Evolutionary conservation across 495 filamentous ascomycete species (phyloP).

Genomic region (Hapsidospora chrysogenum): DNA sequence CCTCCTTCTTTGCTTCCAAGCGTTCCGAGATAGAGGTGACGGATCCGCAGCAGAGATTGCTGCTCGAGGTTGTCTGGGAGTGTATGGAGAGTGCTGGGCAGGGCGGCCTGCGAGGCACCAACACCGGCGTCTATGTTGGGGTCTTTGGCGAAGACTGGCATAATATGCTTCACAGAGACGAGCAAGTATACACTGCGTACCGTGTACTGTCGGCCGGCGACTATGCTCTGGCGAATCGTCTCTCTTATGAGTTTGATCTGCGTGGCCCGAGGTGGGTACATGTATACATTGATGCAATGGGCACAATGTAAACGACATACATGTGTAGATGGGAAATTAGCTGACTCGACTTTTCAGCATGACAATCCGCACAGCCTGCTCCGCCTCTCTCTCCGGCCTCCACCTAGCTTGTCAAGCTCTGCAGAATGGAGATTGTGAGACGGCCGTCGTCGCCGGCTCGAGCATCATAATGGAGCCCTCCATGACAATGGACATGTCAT

Average conservation of each 20-base stretch:
- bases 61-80: slow-evolving; percentile 33
- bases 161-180: slow-evolving; percentile 18
- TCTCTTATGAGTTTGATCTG: slow-evolving; percentile 19
- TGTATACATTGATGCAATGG: slow-evolving; percentile 6
- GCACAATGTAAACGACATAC: slow-evolving; percentile 7
- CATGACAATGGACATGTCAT: slow-evolving; percentile 12
- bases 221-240: slow-evolving; percentile 16
- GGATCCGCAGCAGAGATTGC: slow-evolving; percentile 35
- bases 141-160: slow-evolving; percentile 23
- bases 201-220: slow-evolving; percentile 11
- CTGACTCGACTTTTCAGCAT: slow-evolving; percentile 12
- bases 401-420: slow-evolving; percentile 32
- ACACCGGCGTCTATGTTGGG: slow-evolving; percentile 26
- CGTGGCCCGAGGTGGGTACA: slow-evolving; percentile 27
- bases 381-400: slow-evolving; percentile 32
- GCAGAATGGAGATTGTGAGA: slow-evolving; percentile 16
- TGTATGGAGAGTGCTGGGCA: slow-evolving; percentile 31
- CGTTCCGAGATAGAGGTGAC: slow-evolving; percentile 19
- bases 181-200: slow-evolving; percentile 4
- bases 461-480: slow-evolving; percentile 19
- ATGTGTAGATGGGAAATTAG: slow-evolving; percentile 18
- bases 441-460: slow-evolving; percentile 19
- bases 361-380: slow-evolving; percentile 32
- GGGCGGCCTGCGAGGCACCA: slow-evolving; percentile 20
- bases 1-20: slow-evolving; percentile 23